Evolutionary conservation across 2,329 filamentous ascomycete species (phyloP), one percentile per base, ranked within the genome.

Genomic region (Didymosphaeria variabile): DNA sequence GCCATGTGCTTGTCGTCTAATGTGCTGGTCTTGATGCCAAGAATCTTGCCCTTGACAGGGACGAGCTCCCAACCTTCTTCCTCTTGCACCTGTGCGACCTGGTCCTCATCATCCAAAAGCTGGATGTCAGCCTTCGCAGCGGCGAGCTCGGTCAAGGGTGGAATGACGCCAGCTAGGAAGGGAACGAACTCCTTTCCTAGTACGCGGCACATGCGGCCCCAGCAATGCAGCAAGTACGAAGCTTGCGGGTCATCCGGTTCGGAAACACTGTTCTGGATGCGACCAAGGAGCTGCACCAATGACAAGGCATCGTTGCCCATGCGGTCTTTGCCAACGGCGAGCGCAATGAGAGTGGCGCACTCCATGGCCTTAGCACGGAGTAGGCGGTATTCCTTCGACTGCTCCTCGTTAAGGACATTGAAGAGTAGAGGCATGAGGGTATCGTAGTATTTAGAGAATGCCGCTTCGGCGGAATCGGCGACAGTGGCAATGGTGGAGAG

Each of bases 1-100:
- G 95, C 95, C 87, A 97, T 97, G 79, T 98, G 94, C 84, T 99
- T 99, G 81, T 99, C 95, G 72, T 99, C 95, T 79, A 99, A 90
- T 10, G 91, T 92, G 77, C 93, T 97, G 8, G 95, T 99, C 82
- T 94, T 93, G 82, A 99, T 99, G 66, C 95, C 95, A 73, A 99
- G 97, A 79, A 97, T 92, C 83, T 98, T 98, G 67, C 95, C 95
- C 81, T 97, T 97, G 58, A 99, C 86, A 9, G 95, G 95, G 17
- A 99, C 93, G 68, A 99, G 85, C 79, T 99, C 95, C 95, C 95
- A 99, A 46, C 94, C 94, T 59, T 97, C 94, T 72, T 98, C 94
- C 72, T 95, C 91, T 78, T 97, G 92, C 63, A 97, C 89, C 74
- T 93, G 89, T 70, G 96, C 93, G 40, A 96, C 91, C 79, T 97